A percentile compares a stretch with the other conserved stretches of the same genome.
phyloP scores from a whole-genome alignment of 1,139 yeast species.

The Yamadazyma aaseri region DNA sequence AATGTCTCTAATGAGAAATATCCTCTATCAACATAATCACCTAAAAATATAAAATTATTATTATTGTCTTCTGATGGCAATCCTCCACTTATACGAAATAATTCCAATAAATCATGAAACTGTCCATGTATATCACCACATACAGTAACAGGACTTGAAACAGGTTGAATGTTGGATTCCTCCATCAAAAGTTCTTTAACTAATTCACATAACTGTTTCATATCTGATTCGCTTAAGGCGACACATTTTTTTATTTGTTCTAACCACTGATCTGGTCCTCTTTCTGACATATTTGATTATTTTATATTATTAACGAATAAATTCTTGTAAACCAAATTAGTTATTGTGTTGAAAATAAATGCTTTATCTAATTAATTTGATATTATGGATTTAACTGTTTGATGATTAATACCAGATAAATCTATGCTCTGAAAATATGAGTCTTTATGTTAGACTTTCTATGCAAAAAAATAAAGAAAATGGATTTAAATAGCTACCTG shows the following conservation, averaged over 20 bases:
- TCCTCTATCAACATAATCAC: conserved; percentile 97
- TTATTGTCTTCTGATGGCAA: conserved; percentile 58
- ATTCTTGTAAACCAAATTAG: too few species aligned
- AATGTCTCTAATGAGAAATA: conserved; percentile 91
- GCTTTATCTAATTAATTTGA: too few species aligned
- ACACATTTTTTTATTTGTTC: conserved; percentile 91
- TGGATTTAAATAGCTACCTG: too few species aligned
- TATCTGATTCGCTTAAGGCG: conserved; percentile 85
- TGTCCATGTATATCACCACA: conserved; percentile 99
- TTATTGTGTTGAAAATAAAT: too few species aligned
- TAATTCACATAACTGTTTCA: conserved; percentile 94
- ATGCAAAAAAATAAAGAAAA: too few species aligned
- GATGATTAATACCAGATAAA: too few species aligned
- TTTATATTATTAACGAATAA: too few species aligned
- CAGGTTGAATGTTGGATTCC: conserved; percentile 93
- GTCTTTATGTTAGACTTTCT: too few species aligned
- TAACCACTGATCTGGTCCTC: conserved; percentile 96
- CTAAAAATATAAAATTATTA: conserved; percentile 75
- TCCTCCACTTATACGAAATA: conserved; percentile 91
- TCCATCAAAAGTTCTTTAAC: conserved; percentile 77
- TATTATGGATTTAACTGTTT: too few species aligned
- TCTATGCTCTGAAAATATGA: too few species aligned
- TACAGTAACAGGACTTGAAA: conserved; percentile 94
- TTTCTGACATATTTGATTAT: conserved; percentile 71
- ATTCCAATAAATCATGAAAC: conserved; percentile 88